These are phyloP conservation scores for Brassica balearica DNA, from an alignment of 441 rosid species.

Conservation along the genomic window DNA sequence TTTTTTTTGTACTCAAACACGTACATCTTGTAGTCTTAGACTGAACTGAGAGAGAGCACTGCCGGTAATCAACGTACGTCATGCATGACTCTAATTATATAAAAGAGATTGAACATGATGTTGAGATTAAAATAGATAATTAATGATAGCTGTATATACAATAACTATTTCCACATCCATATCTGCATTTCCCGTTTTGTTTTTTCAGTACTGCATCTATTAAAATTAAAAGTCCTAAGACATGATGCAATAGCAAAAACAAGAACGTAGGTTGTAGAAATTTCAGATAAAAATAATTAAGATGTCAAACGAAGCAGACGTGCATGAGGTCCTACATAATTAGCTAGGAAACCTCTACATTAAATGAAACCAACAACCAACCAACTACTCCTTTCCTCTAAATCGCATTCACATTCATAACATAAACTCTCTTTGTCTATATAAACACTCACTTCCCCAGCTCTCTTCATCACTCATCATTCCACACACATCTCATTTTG, in stretches of 20 bases:
- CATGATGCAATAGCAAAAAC: neutral
- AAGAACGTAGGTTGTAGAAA: slow-evolving; percentile 7
- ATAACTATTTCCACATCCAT: slow-evolving; percentile 2
- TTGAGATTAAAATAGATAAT: neutral
- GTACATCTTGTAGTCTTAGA: neutral
- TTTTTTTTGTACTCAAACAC: neutral
- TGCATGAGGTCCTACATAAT: slow-evolving; percentile 13
- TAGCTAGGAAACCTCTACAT: slow-evolving; percentile 30
- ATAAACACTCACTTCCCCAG: slow-evolving; percentile 33
- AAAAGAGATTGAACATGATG: neutral
- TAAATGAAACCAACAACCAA: slow-evolving; percentile 37
- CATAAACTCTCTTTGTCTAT: slow-evolving; percentile 22
- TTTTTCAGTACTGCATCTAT: neutral
- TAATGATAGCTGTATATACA: neutral
- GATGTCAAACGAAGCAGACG: slow-evolving; percentile 26
- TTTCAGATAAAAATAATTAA: neutral
- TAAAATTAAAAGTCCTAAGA: neutral
- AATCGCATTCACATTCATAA: slow-evolving; percentile 17
- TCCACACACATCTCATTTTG: slow-evolving; percentile 20
- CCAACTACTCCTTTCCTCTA: slow-evolving; percentile 25
- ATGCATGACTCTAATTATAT: slow-evolving; percentile 7
- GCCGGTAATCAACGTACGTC: neutral
- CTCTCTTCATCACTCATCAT: slow-evolving; percentile 34
- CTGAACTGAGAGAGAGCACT: neutral
- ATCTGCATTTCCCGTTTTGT: neutral